These are phyloP conservation scores for Xylaria digitata DNA, from an alignment of 2,329 filamentous ascomycete genomes.

Conservation along the genomic window DNA sequence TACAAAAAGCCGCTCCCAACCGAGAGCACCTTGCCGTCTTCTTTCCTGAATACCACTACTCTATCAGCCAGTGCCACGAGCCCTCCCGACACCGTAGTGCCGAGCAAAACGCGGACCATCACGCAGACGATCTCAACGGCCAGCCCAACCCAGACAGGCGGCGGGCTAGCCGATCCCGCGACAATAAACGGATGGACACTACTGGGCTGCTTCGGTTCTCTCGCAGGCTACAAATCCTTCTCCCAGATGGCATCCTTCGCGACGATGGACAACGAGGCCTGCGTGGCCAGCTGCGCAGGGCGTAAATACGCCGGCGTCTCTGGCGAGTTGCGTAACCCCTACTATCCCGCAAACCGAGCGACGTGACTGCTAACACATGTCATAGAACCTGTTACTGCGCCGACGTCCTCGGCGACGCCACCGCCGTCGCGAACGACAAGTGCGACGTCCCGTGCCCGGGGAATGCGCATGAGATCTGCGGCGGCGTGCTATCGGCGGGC, in stretches of 20 bases:
- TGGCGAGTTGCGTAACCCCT: constrained; percentile 46
- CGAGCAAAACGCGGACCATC: constrained; percentile 43
- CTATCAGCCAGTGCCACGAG: constrained; percentile 22
- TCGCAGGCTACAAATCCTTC: constrained; percentile 53
- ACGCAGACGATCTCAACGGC: constrained; percentile 38
- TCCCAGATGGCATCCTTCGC: constrained; percentile 43
- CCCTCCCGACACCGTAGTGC: constrained; percentile 21
- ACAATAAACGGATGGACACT: constrained; percentile 42
- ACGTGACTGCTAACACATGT: constrained; percentile 10
- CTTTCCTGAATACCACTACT: constrained; percentile 28
- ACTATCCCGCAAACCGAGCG: background rate
- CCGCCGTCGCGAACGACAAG: constrained; percentile 48
- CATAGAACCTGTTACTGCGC: constrained; percentile 60
- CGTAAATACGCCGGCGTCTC: constrained; percentile 56
- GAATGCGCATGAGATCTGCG: constrained; percentile 55
- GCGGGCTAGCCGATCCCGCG: constrained; percentile 33
- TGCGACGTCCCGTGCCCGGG: constrained; percentile 59
- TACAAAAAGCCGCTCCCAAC: constrained; percentile 49
- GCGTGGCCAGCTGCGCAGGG: constrained; percentile 53
- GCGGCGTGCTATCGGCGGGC: constrained; percentile 50
- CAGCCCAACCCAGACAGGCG: constrained; percentile 38
- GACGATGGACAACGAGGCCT: constrained; percentile 56
- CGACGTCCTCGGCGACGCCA: constrained; percentile 54
- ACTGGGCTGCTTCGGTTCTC: constrained; percentile 56
- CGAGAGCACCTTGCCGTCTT: constrained; percentile 27